These are phyloP conservation scores for Microstegium vimineum DNA, from an alignment of 176 grass and related monocot species.

Conservation along the genomic window DNA sequence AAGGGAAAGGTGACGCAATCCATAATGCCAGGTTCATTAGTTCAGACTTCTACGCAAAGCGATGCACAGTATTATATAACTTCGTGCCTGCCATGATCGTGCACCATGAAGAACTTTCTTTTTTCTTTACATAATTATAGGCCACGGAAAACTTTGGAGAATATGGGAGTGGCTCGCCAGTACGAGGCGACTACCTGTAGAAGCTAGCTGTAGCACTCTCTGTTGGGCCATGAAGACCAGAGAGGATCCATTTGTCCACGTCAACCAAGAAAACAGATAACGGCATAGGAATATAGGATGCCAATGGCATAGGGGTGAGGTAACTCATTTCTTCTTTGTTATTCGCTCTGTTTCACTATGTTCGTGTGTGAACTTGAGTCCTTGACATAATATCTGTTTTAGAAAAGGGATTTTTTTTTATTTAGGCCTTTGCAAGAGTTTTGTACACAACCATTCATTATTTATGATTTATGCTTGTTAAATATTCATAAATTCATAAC, in stretches of 20 bases:
- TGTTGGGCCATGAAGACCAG: not conserved
- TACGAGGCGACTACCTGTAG: slow-evolving; percentile 10
- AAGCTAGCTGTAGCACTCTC: not conserved
- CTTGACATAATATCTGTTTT: too few species aligned
- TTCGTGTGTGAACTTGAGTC: too few species aligned
- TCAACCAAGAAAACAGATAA: not conserved
- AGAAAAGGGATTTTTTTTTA: too few species aligned
- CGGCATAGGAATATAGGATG: not conserved
- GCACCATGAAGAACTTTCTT: not conserved
- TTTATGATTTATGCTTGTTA: too few species aligned
- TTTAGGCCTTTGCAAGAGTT: too few species aligned
- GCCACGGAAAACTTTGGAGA: not conserved
- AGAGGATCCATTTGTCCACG: not conserved
- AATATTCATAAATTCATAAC: too few species aligned
- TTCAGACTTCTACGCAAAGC: slow-evolving; percentile 29
- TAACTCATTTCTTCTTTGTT: not conserved
- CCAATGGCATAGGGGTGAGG: not conserved
- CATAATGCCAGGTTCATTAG: not conserved
- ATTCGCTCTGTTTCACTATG: not conserved
- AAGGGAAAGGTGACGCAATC: slow-evolving; percentile 1
- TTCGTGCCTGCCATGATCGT: slow-evolving; percentile 39
- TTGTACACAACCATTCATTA: too few species aligned
- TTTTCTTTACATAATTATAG: not conserved
- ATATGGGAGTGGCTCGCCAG: not conserved
- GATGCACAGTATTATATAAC: not conserved